These are phyloP conservation scores for Lactarius quietus DNA, from an alignment of 768 basidiomycete species.

Conservation along the genomic window DNA sequence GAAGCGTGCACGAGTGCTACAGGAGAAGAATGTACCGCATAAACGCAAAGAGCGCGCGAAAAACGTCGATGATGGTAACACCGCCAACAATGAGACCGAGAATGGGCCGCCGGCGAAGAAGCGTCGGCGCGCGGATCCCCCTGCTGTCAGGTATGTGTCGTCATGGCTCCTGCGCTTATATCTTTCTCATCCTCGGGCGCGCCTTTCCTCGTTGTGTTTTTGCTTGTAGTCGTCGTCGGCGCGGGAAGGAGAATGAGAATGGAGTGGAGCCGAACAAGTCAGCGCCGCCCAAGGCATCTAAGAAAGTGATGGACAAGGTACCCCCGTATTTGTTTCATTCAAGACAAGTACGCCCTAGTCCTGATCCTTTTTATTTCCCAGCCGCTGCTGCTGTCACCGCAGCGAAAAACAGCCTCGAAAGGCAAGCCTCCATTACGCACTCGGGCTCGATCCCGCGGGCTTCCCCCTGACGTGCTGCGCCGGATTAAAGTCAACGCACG, in stretches of 20 bases:
- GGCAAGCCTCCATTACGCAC: neutral
- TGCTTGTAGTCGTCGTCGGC: neutral
- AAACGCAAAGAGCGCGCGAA: constrained; percentile 11
- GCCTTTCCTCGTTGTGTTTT: neutral
- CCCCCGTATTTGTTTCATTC: too few species aligned
- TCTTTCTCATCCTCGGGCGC: neutral
- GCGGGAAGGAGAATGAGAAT: constrained; percentile 7
- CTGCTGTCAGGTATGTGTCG: neutral
- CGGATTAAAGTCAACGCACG: constrained; percentile 13
- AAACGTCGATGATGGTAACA: neutral
- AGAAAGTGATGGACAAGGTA: neutral
- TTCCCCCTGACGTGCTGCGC: constrained; percentile 8
- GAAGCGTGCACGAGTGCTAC: neutral
- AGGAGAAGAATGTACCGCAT: neutral
- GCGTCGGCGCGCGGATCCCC: neutral
- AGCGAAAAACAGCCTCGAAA: neutral
- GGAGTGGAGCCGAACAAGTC: neutral
- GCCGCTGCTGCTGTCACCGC: constrained; percentile 2
- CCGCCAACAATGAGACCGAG: neutral
- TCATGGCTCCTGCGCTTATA: neutral
- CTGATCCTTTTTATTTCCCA: neutral
- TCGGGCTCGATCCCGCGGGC: constrained; percentile 1
- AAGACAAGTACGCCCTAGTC: too few species aligned
- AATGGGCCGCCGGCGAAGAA: constrained; percentile 2
- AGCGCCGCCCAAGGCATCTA: neutral